These are phyloP conservation scores for bread wheat (Triticum aestivum) DNA, from an alignment of 176 grass and related monocot species.

Conservation along the genomic window DNA sequence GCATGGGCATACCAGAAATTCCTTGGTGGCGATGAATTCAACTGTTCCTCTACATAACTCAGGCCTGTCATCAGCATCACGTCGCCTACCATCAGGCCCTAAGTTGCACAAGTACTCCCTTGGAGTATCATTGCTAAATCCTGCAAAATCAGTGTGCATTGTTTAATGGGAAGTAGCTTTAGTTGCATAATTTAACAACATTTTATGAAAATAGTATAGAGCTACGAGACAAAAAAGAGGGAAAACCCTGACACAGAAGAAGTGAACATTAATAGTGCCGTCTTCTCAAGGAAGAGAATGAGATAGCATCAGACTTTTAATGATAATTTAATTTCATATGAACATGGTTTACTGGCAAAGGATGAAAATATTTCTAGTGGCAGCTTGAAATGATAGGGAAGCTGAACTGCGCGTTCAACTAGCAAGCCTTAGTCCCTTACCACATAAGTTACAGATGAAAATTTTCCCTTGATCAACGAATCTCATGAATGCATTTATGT, in stretches of 20 bases:
- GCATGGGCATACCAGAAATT: constrained; percentile 62
- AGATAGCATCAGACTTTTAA: constrained; percentile 6
- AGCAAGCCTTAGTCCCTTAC: constrained; percentile 13
- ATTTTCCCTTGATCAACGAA: constrained; percentile 75
- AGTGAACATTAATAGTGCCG: neutral
- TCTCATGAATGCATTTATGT: constrained; percentile 91
- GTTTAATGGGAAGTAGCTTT: constrained; percentile 1
- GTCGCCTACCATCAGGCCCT: constrained; percentile 88
- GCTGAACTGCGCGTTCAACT: neutral
- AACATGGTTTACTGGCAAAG: constrained; percentile 3
- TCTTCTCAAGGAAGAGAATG: neutral
- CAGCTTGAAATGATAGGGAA: neutral
- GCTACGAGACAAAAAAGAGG: neutral
- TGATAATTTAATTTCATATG: neutral
- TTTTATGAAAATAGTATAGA: neutral
- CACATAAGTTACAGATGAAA: constrained; percentile 85
- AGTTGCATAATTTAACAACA: constrained; percentile 2
- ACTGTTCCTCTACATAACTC: constrained; percentile 95
- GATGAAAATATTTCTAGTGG: neutral
- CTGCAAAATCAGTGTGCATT: neutral
- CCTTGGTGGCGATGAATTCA: constrained; percentile 96
- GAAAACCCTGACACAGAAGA: neutral
- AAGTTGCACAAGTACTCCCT: constrained; percentile 96
- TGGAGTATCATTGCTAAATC: constrained; percentile 91
- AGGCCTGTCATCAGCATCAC: constrained; percentile 96